A percentile compares a stretch with the other conserved stretches of the same genome.
phyloP scores from a whole-genome alignment of 108 stramenopile genomes.

The Nitzschia sp. region DNA sequence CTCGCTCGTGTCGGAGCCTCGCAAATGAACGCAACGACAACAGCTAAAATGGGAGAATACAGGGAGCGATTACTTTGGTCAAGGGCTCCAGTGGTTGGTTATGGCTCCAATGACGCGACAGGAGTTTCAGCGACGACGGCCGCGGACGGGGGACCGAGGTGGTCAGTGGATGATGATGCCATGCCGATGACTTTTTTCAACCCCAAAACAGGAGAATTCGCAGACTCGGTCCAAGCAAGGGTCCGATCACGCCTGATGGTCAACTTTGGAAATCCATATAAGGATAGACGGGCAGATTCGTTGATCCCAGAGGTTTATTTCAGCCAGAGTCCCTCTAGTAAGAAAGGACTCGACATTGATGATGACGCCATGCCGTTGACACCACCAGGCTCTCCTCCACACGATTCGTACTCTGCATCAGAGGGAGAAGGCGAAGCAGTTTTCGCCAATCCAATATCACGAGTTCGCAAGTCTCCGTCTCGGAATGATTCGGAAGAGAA shows the following conservation, averaged over 20 bases:
- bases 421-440: conserved; percentile 81
- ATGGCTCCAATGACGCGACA: conserved; percentile 65
- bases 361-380: conserved; percentile 29
- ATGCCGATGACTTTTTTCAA: conserved; percentile 76
- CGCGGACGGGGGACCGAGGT: conserved; percentile 67
- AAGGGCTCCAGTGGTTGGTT: conserved; percentile 67
- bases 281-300: conserved; percentile 70
- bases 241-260: conserved; percentile 57
- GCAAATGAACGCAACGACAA: conserved; percentile 54
- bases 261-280: conserved; percentile 83
- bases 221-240: conserved; percentile 66
- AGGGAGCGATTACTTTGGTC: conserved; percentile 69
- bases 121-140: conserved; percentile 78
- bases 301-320: conserved; percentile 60
- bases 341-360: conserved; percentile 23
- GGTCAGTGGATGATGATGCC: conserved; percentile 80
- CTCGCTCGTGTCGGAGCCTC: conserved; percentile 71
- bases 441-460: conserved; percentile 56
- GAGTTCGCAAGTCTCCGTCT: conserved; percentile 20
- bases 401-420: conserved; percentile 56
- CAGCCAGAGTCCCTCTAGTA: conserved; percentile 59
- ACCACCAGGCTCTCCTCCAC: conserved; percentile 78
- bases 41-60: conserved; percentile 77
- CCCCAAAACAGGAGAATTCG: conserved; percentile 67
- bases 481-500: conserved; percentile 17